Conservation (phyloP, 2,329 filamentous ascomycete species). For the Xylaria sp. region DNA sequence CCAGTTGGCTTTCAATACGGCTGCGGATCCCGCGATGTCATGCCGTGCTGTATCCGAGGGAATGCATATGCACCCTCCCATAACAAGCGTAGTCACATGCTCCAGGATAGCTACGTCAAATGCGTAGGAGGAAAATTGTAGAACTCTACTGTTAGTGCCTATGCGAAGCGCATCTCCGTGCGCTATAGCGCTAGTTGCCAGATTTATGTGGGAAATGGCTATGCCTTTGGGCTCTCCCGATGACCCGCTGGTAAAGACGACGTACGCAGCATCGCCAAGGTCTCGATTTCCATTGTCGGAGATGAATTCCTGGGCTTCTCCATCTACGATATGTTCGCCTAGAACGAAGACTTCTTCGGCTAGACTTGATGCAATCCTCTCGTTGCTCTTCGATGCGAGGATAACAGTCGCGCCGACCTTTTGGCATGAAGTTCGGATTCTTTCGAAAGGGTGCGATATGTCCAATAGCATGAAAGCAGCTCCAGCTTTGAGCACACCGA, state of each 20-base stretch:
- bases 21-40: slow-evolving; percentile 47
- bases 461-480: slow-evolving; percentile 46
- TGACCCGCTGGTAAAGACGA: slow-evolving; percentile 62
- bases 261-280: slow-evolving; percentile 39
- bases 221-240: slow-evolving; percentile 63
- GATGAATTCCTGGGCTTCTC: background rate
- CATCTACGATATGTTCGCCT: background rate
- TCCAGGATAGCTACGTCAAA: slow-evolving; percentile 55
- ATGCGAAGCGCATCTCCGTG: slow-evolving; percentile 22
- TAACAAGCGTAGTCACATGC: slow-evolving; percentile 52
- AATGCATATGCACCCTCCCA: slow-evolving; percentile 54
- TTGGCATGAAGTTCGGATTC: slow-evolving; percentile 34
- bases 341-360: slow-evolving; percentile 5
- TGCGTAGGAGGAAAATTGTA: slow-evolving; percentile 49
- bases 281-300: background rate
- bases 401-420: slow-evolving; percentile 28
- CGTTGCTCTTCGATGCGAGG: slow-evolving; percentile 17
- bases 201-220: slow-evolving; percentile 43
- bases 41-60: slow-evolving; percentile 51
- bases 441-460: slow-evolving; percentile 40
- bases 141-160: slow-evolving; percentile 29
- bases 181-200: slow-evolving; percentile 13
- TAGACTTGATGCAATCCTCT: background rate
- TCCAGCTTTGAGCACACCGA: slow-evolving; percentile 46
- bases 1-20: slow-evolving; percentile 40